These are phyloP conservation scores for Castanea sativa DNA, from an alignment of 306 rosid genomes.

Conservation along the genomic window DNA sequence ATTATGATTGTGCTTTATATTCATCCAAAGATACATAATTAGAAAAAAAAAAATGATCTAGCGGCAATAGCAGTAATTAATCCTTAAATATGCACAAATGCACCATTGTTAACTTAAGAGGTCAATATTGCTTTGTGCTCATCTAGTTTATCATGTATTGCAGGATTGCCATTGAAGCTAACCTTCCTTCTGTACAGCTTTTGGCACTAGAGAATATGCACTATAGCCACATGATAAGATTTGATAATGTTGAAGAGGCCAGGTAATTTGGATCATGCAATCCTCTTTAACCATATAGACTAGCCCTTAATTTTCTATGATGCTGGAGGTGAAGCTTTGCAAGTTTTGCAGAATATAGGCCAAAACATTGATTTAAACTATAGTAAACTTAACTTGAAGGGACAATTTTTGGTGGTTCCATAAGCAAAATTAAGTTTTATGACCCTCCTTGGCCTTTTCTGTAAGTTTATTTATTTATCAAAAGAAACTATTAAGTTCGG, in stretches of 20 bases:
- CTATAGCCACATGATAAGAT: constrained; percentile 80
- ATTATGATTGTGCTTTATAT: too few species aligned
- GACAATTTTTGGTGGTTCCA: background rate
- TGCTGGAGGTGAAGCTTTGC: background rate
- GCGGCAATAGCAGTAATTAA: background rate
- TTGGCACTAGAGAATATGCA: constrained; percentile 92
- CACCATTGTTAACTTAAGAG: background rate
- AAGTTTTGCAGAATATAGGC: background rate
- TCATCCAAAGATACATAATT: too few species aligned
- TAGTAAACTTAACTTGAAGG: background rate
- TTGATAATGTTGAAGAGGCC: constrained; percentile 71
- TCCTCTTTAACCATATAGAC: background rate
- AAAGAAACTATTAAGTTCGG: background rate
- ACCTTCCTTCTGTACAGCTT: constrained; percentile 65
- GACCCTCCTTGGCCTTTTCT: background rate
- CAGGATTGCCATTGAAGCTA: constrained; percentile 79
- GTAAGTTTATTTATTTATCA: background rate
- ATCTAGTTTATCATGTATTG: constrained; percentile 23
- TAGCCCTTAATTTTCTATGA: background rate
- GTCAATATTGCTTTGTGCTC: constrained; percentile 1
- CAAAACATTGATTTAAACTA: background rate
- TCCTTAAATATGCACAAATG: constrained; percentile 1
- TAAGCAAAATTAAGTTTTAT: background rate
- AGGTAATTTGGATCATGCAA: constrained; percentile 50
- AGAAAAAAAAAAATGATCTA: background rate